phyloP scores from a whole-genome alignment of 2,329 filamentous ascomycete genomes.

The Ophiognomonia clavigignenti-juglandacearum region DNA sequence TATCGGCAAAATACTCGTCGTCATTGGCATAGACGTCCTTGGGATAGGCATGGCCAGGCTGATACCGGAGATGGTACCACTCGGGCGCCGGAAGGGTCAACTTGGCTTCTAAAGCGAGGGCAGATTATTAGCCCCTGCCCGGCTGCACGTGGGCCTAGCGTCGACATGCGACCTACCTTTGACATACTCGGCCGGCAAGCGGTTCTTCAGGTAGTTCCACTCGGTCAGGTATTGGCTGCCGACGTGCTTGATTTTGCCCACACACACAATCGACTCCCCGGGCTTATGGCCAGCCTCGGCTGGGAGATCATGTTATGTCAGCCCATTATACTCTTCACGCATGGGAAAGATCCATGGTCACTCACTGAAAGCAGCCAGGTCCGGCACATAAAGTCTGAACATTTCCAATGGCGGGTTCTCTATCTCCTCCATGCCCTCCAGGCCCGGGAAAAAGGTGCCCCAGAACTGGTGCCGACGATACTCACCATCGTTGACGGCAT shows the following conservation, averaged over 20 bases:
- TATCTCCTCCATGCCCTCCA: conserved; percentile 36
- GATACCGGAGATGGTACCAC: conserved; percentile 56
- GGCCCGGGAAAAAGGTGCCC: conserved; percentile 31
- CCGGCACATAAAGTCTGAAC: conserved; percentile 34
- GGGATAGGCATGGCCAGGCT: conserved; percentile 43
- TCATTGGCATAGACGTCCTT: conserved; percentile 42
- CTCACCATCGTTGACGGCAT: conserved; percentile 57
- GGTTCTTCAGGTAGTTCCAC: conserved; percentile 36
- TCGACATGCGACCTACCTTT: too few relatives aligned
- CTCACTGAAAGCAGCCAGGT: conserved; percentile 36
- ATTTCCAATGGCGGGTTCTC: conserved; percentile 27
- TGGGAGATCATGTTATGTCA: conserved; percentile 16
- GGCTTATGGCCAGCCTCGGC: conserved; percentile 41
- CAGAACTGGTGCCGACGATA: conserved; percentile 38
- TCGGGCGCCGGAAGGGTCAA: conserved; percentile 58
- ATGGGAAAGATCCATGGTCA: too few relatives aligned
- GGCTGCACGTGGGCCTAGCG: too few relatives aligned
- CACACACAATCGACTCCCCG: conserved; percentile 40
- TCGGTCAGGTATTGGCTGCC: conserved; percentile 38
- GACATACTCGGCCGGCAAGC: conserved; percentile 54
- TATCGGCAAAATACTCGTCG: conserved; percentile 45
- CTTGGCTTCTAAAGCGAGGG: conserved; percentile 45
- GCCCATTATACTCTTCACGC: too few relatives aligned
- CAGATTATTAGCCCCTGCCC: not conserved
- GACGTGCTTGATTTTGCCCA: conserved; percentile 40